Evolutionary conservation across 73 alveolate genomes (phyloP).

Genomic region (Stentor coeruleus): DNA sequence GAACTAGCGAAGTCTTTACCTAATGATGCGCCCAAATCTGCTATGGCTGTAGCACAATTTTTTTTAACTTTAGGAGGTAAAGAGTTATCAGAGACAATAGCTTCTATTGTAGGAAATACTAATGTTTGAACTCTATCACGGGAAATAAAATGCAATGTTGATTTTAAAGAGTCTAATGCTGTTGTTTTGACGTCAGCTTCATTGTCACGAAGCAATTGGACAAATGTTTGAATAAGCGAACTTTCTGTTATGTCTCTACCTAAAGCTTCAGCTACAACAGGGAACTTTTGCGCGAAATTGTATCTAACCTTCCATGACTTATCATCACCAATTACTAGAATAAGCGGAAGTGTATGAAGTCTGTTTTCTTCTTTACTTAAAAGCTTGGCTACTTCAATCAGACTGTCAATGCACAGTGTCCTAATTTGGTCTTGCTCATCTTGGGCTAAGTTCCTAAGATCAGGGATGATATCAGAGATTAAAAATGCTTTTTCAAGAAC

Average conservation of each 20-base stretch:
- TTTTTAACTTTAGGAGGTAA: not conserved
- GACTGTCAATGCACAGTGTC: constrained; percentile 79
- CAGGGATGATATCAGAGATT: constrained; percentile 86
- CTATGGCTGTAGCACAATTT: not conserved
- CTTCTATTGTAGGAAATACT: too few relatives aligned
- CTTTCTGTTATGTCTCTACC: too few relatives aligned
- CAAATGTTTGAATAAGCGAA: too few relatives aligned
- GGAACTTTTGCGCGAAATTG: constrained; percentile 90
- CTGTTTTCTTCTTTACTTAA: constrained; percentile 86
- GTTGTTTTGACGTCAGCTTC: too few relatives aligned
- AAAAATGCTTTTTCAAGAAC: constrained; percentile 84
- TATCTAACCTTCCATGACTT: constrained; percentile 97
- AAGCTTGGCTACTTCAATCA: constrained; percentile 86
- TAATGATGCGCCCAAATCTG: not conserved
- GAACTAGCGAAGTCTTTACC: constrained; percentile 58
- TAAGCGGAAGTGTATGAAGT: constrained; percentile 79
- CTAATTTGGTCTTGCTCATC: constrained; percentile 96
- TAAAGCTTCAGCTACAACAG: constrained; percentile 93
- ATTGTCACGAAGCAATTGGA: too few relatives aligned
- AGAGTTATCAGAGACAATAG: too few relatives aligned
- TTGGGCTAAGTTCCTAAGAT: constrained; percentile 75
- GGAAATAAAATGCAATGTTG: too few relatives aligned
- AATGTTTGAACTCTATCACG: too few relatives aligned
- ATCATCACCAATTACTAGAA: constrained; percentile 90
- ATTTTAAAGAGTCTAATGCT: too few relatives aligned